Conservation (phyloP, 2,329 filamentous ascomycete genomes). For the Furcasterigmium sp. region DNA sequence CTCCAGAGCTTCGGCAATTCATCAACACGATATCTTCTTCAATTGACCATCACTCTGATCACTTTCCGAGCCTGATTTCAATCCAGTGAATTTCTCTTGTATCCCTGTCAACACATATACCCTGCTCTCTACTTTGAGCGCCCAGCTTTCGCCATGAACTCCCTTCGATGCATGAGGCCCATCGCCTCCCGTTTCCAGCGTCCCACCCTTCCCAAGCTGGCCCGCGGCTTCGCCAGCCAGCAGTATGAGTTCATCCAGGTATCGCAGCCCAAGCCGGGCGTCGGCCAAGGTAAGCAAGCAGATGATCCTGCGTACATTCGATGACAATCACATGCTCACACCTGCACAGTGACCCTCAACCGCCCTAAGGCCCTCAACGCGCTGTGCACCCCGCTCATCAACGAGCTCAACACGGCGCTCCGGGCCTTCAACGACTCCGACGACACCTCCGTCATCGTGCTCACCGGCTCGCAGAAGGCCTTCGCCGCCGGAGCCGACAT, state of each 20-base stretch:
- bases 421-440: conserved; percentile 63
- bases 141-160: conserved; percentile 35
- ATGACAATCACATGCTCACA: conserved; percentile 5
- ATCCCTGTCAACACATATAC: background rate
- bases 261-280: conserved; percentile 79
- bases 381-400: conserved; percentile 83
- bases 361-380: conserved; percentile 95
- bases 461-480: conserved; percentile 84
- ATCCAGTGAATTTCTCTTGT: background rate
- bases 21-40: background rate
- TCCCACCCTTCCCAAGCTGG: conserved; percentile 50
- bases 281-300: conserved; percentile 74
- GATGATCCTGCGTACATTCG: no score
- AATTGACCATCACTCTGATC: background rate
- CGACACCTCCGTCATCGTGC: conserved; percentile 68
- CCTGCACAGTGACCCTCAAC: conserved; percentile 72
- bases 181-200: conserved; percentile 55
- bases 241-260: conserved; percentile 79
- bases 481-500: conserved; percentile 97
- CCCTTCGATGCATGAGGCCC: conserved; percentile 55
- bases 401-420: conserved; percentile 79
- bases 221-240: conserved; percentile 44
- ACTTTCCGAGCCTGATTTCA: background rate
- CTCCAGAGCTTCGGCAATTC: background rate
- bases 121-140: background rate